A percentile compares a stretch with the other conserved stretches of the same genome.
Evolutionary conservation across 441 rosid species (phyloP).

Genomic region (Euphorbia schlechtendalii): DNA sequence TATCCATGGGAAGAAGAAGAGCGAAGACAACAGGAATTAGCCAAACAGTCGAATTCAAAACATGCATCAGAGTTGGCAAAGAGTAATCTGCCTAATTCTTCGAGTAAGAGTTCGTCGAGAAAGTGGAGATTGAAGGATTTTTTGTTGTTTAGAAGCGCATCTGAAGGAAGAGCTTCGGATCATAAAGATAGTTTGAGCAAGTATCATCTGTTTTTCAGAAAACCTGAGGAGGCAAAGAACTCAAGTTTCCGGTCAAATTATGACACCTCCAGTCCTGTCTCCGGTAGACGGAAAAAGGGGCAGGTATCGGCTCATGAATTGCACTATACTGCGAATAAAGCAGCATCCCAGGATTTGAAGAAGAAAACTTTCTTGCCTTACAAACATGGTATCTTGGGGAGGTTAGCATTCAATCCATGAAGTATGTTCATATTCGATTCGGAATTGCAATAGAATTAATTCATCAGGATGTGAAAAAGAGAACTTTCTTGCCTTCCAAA

Average conservation of each 20-base stretch:
- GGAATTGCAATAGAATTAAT: no score
- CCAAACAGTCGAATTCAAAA: conserved; percentile 29
- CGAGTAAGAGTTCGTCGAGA: conserved; percentile 38
- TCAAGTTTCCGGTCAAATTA: conserved; percentile 42
- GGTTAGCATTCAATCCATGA: conserved; percentile 50
- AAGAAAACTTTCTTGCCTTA: conserved; percentile 88
- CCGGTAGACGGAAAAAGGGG: conserved; percentile 37
- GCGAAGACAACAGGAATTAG: conserved; percentile 5
- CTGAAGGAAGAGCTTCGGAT: conserved; percentile 74
- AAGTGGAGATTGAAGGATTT: conserved; percentile 76
- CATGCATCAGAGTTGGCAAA: conserved; percentile 14
- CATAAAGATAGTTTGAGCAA: conserved; percentile 48
- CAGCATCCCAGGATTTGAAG: conserved; percentile 60
- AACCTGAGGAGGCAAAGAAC: conserved; percentile 48
- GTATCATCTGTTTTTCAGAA: conserved; percentile 42
- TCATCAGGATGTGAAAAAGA: conserved; percentile 72
- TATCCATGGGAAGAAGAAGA: conserved; percentile 76
- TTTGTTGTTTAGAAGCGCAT: conserved; percentile 74
- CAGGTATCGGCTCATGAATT: conserved; percentile 66
- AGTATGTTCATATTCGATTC: no score
- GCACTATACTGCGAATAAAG: conserved; percentile 76
- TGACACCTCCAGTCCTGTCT: conserved; percentile 28
- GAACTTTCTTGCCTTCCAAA: conserved; percentile 81
- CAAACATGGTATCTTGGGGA: conserved; percentile 67
- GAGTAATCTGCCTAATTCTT: not conserved